phyloP scores from a whole-genome alignment of 805 yeast species.

The Suhomyces sp. region DNA sequence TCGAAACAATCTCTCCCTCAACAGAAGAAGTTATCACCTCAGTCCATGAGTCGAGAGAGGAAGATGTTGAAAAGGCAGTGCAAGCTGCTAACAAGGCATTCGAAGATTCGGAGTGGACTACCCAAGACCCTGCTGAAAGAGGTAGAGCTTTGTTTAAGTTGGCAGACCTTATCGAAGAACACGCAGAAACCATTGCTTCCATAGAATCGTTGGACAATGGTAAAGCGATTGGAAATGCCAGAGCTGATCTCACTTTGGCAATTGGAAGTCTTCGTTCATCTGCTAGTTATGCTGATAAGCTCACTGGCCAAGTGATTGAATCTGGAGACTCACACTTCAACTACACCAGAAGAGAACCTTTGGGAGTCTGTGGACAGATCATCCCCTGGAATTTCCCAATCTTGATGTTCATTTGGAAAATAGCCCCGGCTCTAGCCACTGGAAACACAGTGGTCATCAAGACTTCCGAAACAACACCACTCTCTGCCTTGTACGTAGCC shows the following conservation, averaged over 20 bases:
- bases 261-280: constrained; percentile 47
- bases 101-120: constrained; percentile 60
- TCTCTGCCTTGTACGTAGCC: constrained; percentile 63
- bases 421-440: constrained; percentile 78
- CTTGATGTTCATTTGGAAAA: constrained; percentile 76
- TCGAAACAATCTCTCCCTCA: constrained; percentile 63
- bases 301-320: constrained; percentile 45
- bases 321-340: constrained; percentile 52
- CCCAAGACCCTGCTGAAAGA: constrained; percentile 63
- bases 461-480: constrained; percentile 74
- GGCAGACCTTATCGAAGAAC: constrained; percentile 67
- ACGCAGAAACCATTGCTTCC: constrained; percentile 55
- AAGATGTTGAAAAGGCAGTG: constrained; percentile 82
- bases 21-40: constrained; percentile 68
- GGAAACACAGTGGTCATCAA: constrained; percentile 73
- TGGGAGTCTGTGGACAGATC: constrained; percentile 65
- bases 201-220: constrained; percentile 49
- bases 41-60: constrained; percentile 71
- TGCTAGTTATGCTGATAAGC: constrained; percentile 63
- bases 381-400: constrained; percentile 73
- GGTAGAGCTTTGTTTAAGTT: constrained; percentile 63
- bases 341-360: constrained; percentile 65
- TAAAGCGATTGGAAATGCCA: constrained; percentile 48
- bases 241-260: constrained; percentile 47
- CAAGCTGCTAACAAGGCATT: constrained; percentile 80